Conservation (phyloP, 495 filamentous ascomycete genomes). For the Pyronema omphalodes region DNA sequence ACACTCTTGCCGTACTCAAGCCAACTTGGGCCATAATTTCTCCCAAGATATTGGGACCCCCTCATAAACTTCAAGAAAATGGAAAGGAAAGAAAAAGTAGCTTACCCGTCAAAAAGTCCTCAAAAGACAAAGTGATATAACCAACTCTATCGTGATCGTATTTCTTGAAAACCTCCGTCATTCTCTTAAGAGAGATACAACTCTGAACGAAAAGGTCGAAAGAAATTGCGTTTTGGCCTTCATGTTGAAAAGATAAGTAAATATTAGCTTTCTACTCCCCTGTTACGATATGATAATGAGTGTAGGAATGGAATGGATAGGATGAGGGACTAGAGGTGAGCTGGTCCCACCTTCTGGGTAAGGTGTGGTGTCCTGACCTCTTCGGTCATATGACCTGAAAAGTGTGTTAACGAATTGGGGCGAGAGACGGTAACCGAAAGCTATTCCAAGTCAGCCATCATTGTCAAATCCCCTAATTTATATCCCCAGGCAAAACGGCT, state of each 20-base stretch:
- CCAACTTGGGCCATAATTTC: too few species aligned
- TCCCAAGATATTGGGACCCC: too few species aligned
- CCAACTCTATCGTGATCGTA: conserved; percentile 96
- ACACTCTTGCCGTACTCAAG: too few species aligned
- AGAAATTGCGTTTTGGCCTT: conserved; percentile 44
- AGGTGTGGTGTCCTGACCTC: conserved; percentile 21
- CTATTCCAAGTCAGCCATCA: conserved; percentile 18
- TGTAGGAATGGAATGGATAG: too few species aligned
- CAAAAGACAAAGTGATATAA: conserved; percentile 24
- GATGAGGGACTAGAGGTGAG: conserved; percentile 8
- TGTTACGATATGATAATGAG: too few species aligned
- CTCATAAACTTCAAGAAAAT: too few species aligned
- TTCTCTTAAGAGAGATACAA: conserved; percentile 86
- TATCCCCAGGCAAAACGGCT: not conserved
- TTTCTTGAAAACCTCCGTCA: conserved; percentile 99
- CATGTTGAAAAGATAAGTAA: conserved; percentile 4
- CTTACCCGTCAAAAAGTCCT: conserved; percentile 20
- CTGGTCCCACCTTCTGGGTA: conserved; percentile 21
- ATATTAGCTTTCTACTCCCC: not conserved
- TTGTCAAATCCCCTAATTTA: not conserved
- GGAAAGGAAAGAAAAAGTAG: not conserved
- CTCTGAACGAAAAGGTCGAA: conserved; percentile 97
- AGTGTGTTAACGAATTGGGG: conserved; percentile 63
- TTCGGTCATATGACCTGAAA: conserved; percentile 47
- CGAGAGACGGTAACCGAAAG: conserved; percentile 86